A percentile compares a stretch with the other conserved stretches of the same genome.
Evolutionary conservation across 257 asterid species (phyloP).

Genomic region (Solanum sparsipilum): DNA sequence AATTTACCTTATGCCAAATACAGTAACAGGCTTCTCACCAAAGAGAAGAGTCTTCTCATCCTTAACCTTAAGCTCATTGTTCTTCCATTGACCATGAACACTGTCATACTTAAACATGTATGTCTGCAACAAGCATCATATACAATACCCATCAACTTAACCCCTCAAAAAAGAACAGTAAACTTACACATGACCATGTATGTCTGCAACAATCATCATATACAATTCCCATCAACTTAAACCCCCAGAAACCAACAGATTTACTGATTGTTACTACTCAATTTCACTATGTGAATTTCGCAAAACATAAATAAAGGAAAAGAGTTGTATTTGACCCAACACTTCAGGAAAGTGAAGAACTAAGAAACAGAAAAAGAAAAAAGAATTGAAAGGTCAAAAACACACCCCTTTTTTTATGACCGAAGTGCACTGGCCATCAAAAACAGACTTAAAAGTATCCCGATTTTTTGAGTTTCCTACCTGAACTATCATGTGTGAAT

Average conservation of each 20-base stretch:
- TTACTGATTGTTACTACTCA: background rate
- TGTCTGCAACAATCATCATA: conserved; percentile 22
- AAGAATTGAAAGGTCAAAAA: background rate
- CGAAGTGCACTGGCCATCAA: background rate
- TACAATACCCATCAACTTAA: background rate
- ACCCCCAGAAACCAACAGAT: background rate
- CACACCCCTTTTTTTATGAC: background rate
- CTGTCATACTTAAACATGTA: conserved; percentile 67
- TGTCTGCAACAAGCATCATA: conserved; percentile 22
- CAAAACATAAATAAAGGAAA: background rate
- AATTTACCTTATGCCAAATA: conserved; percentile 49
- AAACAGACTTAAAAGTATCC: background rate
- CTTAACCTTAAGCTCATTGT: conserved; percentile 56
- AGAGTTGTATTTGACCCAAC: background rate
- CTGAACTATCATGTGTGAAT: background rate
- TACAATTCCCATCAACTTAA: background rate
- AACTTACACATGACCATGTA: conserved; percentile 49
- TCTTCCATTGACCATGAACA: conserved; percentile 77
- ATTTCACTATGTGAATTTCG: background rate
- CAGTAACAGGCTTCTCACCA: conserved; percentile 57
- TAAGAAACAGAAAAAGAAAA: background rate
- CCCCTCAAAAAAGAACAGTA: background rate
- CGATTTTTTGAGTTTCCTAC: background rate
- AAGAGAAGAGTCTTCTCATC: conserved; percentile 75
- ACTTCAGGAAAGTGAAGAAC: background rate